Evolutionary conservation across 2,329 filamentous ascomycete species (phyloP), one percentile per base, ranked within the genome.

Genomic region (Phyllosticta ampelicida): DNA sequence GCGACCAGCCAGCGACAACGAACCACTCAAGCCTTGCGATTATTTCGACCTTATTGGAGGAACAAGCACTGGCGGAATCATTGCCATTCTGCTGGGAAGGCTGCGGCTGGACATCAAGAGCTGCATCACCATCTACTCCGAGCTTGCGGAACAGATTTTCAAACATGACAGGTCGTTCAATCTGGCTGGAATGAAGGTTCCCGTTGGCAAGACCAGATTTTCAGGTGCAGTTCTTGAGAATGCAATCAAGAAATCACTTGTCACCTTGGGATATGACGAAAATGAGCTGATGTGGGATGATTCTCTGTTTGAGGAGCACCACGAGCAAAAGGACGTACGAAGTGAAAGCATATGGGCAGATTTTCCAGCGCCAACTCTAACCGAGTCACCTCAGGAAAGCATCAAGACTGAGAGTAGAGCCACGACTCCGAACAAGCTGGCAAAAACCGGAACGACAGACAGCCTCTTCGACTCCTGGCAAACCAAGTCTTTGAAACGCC

Each of bases 11-110:
- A 65, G 62, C 36, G 63, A 71, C 26, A 63, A 67, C 44, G 63
- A 61, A 8, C 64, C 66, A 3, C 60, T 73, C 11, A 71, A 65
- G 55, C 71, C 71, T 1, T 72, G 68, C 57, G 71, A 74, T 60
- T 73, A 74, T 52, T 73, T 74, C 50, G 71, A 74, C 57, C 63
- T 74, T 58, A 73, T 73, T 29, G 71, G 70, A 9, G 71, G 71
- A 1, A 73, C 71, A 10, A 72, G 69, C 10, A 74, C 71, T 0
- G 71, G 71, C 8, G 71, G 71, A 1, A 73, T 74, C 53, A 74
- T 73, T 50, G 71, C 71, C 9, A 68, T 73, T 9, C 64, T 74
- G 13, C 67, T 74, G 2, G 72, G 71, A n/a, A 65, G 71, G 1
- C 62, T 74, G 23, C 64, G 66, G 16, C 65, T 73, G 16, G 66